Evolutionary conservation across 306 rosid genomes (phyloP), one percentile per base, ranked within the genome.

Genomic region (Geum urbanum): DNA sequence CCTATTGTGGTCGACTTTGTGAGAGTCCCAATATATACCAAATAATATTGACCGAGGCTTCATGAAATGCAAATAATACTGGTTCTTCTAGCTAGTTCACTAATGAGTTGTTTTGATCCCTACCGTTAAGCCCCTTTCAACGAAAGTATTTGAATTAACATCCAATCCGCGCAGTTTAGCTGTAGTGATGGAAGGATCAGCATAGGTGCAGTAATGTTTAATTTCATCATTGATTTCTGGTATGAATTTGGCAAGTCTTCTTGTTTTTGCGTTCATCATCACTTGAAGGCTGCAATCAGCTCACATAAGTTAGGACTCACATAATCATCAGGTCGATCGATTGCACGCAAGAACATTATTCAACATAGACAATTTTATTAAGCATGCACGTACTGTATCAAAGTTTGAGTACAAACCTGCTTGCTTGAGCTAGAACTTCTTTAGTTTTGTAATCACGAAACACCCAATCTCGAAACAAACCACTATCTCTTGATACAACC

Each of bases 401-500:
- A 6, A 43, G 46, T 43, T 32, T 60, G 65, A 2, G 7, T 37
- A 15, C 49, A 19, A 72, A 91, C 96, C 96, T 81, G 40, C 83
- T 79, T 65, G 96, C 96, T 82, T 80, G 87, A 6, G 88, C 78
- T 46, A 89, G 77, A 40, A 64, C 77, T 83, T 89, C 84, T 37
- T 96, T 95, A 22, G 97, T 87, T 67, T 58, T 81, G 69, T 77
- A 78, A 77, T 89, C 90, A 4, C 88, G 85, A 64, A 86, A 69
- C 55, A 86, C 80, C 96, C 97, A 92, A 78, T 92, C 89, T 60
- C 97, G 90, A 16, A 90, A 86, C 92, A 87, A 76, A 27, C 97
- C 90, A 68, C 89, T 86, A 68, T 84, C 86, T 72, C 97, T 88
- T 6, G 95, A 87, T 63, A 71, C 76, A 63, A 74, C 84, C 87